These are phyloP conservation scores for Russula lepida DNA, from an alignment of 768 basidiomycete genomes.

Conservation along the genomic window DNA sequence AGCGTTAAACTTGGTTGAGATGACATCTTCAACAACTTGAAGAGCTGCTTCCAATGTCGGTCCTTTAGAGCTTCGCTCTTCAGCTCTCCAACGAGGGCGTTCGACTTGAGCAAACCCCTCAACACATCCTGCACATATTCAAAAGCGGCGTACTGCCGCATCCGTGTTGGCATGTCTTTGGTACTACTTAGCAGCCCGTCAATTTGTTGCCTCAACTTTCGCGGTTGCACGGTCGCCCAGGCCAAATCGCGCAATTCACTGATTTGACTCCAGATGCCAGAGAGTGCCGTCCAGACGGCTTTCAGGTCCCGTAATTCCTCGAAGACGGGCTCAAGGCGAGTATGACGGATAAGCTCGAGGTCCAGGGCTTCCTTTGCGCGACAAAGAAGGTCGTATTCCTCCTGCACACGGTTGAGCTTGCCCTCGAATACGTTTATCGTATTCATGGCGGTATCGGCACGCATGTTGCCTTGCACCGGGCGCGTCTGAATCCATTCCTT, in stretches of 20 bases:
- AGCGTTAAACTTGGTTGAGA: conserved; percentile 67
- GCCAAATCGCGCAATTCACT: conserved; percentile 77
- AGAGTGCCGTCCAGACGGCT: conserved; percentile 97
- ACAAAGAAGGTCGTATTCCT: conserved; percentile 92
- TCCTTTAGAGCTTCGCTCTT: conserved; percentile 97
- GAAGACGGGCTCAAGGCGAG: conserved; percentile 86
- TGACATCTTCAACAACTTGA: conserved; percentile 76
- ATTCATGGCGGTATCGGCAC: conserved; percentile 93
- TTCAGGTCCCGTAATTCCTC: conserved; percentile 96
- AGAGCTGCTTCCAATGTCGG: conserved; percentile 95
- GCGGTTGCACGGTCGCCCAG: conserved; percentile 90
- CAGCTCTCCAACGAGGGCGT: conserved; percentile 82
- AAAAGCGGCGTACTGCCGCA: conserved; percentile 98
- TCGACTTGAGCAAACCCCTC: conserved; percentile 79
- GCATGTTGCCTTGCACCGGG: conserved; percentile 93
- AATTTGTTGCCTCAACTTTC: conserved; percentile 89
- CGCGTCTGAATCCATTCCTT: conserved; percentile 93
- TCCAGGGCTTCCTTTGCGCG: conserved; percentile 96
- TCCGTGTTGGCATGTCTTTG: conserved; percentile 97
- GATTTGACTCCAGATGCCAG: conserved; percentile 94
- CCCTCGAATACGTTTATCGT: conserved; percentile 93
- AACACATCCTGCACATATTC: conserved; percentile 95
- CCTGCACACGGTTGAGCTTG: conserved; percentile 79
- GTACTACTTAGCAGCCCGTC: conserved; percentile 89
- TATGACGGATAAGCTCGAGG: conserved; percentile 82